A percentile compares a stretch with the other conserved stretches of the same genome.
Evolutionary conservation across 1,139 yeast genomes (phyloP).

Genomic region (Taphrina deformans): DNA sequence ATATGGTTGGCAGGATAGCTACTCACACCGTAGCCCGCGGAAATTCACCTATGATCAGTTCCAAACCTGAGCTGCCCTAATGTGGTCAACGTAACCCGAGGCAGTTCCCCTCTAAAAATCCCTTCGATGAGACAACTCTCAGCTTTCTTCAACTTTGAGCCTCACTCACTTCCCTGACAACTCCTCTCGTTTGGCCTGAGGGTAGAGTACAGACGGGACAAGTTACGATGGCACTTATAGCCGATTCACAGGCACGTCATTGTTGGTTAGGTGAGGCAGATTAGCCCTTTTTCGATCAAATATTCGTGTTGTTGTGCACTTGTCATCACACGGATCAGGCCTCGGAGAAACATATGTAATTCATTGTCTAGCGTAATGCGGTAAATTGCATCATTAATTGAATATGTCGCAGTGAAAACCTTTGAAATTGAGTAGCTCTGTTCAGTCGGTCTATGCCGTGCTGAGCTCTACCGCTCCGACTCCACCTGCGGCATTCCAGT

Average conservation of each 20-base stretch:
- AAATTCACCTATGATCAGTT: not conserved
- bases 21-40: too few species aligned
- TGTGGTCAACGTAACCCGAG: too few species aligned
- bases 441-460: too few species aligned
- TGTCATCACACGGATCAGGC: constrained; percentile 8
- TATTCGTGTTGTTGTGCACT: not conserved
- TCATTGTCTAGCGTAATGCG: too few species aligned
- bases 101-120: too few species aligned
- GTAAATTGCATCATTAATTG: too few species aligned
- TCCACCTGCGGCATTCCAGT: too few species aligned
- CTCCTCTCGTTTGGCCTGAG: constrained; percentile 14
- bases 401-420: too few species aligned
- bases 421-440: too few species aligned
- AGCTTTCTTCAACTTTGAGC: constrained; percentile 9
- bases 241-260: constrained; percentile 9
- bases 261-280: constrained; percentile 27
- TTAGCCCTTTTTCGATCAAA: not conserved
- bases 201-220: constrained; percentile 21
- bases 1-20: too few species aligned
- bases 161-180: constrained; percentile 26
- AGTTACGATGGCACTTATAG: constrained; percentile 4
- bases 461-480: too few species aligned
- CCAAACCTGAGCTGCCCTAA: not conserved
- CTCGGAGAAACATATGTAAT: constrained; percentile 5
- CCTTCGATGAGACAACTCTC: too few species aligned